These are phyloP conservation scores for Lachnellula suecica DNA, from an alignment of 2,329 filamentous ascomycete species.

Conservation along the genomic window DNA sequence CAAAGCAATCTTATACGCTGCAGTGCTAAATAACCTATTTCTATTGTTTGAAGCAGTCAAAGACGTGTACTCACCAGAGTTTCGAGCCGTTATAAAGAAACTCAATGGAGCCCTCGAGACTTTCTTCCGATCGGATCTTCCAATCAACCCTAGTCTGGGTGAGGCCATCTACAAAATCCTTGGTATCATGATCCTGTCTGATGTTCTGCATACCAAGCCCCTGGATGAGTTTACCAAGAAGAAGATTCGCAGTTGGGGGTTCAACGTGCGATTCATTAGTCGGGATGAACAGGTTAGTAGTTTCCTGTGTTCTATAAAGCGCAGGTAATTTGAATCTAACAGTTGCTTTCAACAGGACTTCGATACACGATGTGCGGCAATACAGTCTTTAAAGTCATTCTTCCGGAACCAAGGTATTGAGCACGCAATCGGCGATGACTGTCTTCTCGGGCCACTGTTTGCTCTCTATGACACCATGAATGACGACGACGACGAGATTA, in stretches of 20 bases:
- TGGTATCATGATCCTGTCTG: background rate
- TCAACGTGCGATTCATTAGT: background rate
- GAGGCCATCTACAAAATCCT: background rate
- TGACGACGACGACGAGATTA: slow-evolving; percentile 90
- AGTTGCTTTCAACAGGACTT: slow-evolving; percentile 53
- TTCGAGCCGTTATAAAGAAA: background rate
- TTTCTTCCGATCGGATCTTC: background rate
- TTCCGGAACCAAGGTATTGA: slow-evolving; percentile 32
- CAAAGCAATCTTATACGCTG: no score
- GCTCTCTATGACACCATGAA: slow-evolving; percentile 74
- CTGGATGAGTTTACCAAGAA: background rate
- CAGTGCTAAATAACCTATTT: slow-evolving; percentile 47
- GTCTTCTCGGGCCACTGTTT: slow-evolving; percentile 57
- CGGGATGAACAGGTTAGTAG: background rate
- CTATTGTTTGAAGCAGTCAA: background rate
- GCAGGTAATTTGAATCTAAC: background rate
- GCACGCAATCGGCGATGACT: background rate
- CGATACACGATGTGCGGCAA: slow-evolving; percentile 62
- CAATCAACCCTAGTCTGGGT: background rate
- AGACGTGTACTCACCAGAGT: background rate
- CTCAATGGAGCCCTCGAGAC: background rate
- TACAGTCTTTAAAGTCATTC: slow-evolving; percentile 53
- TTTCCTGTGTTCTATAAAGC: background rate
- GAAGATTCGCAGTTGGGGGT: background rate
- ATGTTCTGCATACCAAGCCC: background rate